Conservation (phyloP, 2,329 filamentous ascomycete species). For the Aureobasidium sp. region DNA sequence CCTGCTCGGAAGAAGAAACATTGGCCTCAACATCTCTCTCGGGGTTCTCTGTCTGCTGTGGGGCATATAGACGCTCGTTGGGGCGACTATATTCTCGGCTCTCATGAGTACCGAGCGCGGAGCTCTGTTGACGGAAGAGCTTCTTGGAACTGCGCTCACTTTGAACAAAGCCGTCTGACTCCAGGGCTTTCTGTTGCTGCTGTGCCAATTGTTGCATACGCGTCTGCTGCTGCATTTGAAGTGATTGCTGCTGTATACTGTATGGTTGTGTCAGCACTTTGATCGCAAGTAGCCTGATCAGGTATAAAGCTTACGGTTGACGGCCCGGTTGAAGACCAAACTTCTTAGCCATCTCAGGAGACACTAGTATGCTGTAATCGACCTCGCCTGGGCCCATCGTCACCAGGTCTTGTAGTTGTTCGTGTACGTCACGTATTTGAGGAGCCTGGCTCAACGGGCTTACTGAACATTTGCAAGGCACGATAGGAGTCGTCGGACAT, state of each 20-base stretch:
- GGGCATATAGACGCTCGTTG: too few relatives aligned
- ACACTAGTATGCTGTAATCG: conserved; percentile 53
- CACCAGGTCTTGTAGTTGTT: background rate
- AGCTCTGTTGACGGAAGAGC: too few relatives aligned
- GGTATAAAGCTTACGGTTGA: conserved; percentile 51
- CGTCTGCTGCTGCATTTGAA: conserved; percentile 63
- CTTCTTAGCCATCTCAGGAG: conserved; percentile 57
- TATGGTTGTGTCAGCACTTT: background rate
- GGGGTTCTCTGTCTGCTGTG: too few relatives aligned
- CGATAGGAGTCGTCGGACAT: background rate
- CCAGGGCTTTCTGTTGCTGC: conserved; percentile 56
- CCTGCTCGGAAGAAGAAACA: too few relatives aligned
- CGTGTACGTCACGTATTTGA: background rate
- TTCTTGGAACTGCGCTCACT: too few relatives aligned
- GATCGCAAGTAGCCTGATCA: background rate
- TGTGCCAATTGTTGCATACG: conserved; percentile 41
- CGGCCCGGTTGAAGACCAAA: conserved; percentile 73
- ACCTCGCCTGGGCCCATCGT: conserved; percentile 42
- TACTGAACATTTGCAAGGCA: background rate
- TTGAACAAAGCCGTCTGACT: conserved; percentile 56
- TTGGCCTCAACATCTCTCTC: too few relatives aligned
- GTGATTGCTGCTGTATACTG: conserved; percentile 30
- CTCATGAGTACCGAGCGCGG: background rate
- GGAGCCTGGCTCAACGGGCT: background rate
- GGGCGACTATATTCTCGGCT: background rate